Conservation (phyloP, 805 yeast genomes). For the Kazachstania psychrophila region DNA sequence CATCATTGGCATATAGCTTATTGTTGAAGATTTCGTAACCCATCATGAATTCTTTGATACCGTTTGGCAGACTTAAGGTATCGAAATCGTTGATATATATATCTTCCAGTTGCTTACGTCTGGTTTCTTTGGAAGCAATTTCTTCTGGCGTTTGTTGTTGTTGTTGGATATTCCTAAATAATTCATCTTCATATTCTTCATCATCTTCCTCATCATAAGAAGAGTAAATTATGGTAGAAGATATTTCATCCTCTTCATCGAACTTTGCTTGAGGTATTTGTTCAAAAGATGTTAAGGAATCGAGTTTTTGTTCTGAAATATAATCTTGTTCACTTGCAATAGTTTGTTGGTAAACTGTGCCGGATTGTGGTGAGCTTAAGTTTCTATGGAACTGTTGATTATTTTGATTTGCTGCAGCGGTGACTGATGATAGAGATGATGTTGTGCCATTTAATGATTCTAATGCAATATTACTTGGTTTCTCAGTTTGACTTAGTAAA, state of each 20-base stretch:
- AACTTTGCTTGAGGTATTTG: too few species aligned
- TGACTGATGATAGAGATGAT: conserved; percentile 11
- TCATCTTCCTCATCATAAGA: conserved; percentile 17
- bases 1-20: conserved; percentile 15
- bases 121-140: conserved; percentile 5
- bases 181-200: conserved; percentile 17
- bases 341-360: background rate
- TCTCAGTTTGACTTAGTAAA: background rate
- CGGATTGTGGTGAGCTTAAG: background rate
- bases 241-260: too few species aligned
- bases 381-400: conserved; percentile 16
- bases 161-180: conserved; percentile 12
- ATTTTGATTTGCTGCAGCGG: conserved; percentile 19
- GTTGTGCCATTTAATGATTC: conserved; percentile 3
- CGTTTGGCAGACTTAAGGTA: conserved; percentile 24
- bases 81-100: conserved; percentile 14
- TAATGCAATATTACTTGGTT: background rate
- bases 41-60: conserved; percentile 29
- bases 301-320: too few species aligned
- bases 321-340: too few species aligned
- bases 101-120: conserved; percentile 9
- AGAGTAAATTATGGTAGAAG: background rate
- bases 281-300: too few species aligned
- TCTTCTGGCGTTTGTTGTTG: too few species aligned
- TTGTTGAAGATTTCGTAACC: conserved; percentile 21